Evolutionary conservation across 208 protist genomes (phyloP).

Genomic region (Acanthamoeba comandoni): DNA sequence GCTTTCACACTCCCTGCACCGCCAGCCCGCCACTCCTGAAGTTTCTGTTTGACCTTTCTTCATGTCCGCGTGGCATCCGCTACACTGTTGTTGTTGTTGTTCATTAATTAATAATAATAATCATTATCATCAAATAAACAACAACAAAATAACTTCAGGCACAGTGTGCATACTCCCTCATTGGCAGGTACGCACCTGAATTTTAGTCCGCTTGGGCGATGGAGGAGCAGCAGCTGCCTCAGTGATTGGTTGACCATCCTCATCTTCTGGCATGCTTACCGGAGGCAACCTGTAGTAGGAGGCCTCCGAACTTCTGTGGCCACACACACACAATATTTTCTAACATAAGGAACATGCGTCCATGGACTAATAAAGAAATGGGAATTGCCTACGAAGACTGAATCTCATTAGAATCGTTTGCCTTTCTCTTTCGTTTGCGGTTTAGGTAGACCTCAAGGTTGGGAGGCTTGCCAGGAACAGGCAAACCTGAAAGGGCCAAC

Average conservation of each 20-base stretch:
- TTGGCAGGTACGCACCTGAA: too few relatives aligned
- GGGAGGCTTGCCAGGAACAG: slow-evolving; percentile 78
- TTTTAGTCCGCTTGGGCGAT: not conserved
- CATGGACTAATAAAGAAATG: too few relatives aligned
- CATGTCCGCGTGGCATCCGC: not conserved
- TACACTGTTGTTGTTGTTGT: not conserved
- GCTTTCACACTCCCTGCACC: slow-evolving; percentile 14
- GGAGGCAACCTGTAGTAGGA: not conserved
- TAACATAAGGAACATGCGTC: too few relatives aligned
- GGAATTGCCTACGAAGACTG: not conserved
- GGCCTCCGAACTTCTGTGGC: slow-evolving; percentile 14
- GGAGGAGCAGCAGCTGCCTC: not conserved
- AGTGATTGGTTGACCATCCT: not conserved
- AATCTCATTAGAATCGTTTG: not conserved
- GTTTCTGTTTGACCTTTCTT: slow-evolving; percentile 19
- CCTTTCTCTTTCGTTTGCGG: slow-evolving; percentile 24
- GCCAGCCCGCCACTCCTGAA: not conserved
- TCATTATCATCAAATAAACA: too few relatives aligned
- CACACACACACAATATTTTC: too few relatives aligned
- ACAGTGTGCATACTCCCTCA: too few relatives aligned
- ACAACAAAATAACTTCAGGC: too few relatives aligned
- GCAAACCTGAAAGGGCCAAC: slow-evolving; percentile 74
- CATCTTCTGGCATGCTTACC: not conserved
- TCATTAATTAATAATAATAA: too few relatives aligned
- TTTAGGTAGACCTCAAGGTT: slow-evolving; percentile 51